Evolutionary conservation across 2,329 filamentous ascomycete species (phyloP), one percentile per base, ranked within the genome.

Genomic region (Fusarium drepaniforme): DNA sequence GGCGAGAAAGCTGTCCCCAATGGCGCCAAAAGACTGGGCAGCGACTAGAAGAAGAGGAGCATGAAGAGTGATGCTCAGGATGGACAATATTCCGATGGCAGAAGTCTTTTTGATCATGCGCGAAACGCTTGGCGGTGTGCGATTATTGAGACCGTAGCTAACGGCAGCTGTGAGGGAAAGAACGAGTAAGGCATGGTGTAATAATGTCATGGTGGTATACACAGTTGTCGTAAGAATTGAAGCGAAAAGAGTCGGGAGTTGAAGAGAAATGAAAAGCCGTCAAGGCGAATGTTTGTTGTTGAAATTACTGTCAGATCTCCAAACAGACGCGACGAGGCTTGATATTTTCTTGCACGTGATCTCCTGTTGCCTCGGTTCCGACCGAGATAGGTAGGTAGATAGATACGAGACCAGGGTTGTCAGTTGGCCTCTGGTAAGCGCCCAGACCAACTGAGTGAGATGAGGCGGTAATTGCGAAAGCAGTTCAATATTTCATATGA

Each of bases 1-100:
- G 2, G 83, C 80, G 7, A 84, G 79, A 66, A 83, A 83, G 4
- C 80, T 80, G 42, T 84, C 83, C n/a, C 83, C 83, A 7, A 79
- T 15, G 2, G 82, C 74, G 8, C 81, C 80, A 35, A 83, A 76
- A 0, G 75, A 80, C 13, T 83, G 77, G 1, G 82, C 82, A 0
- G 66, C 67, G 1, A 75, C 65, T 1, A 84, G 74, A 5, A 78
- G 77, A 21, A 51, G 59, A 1, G 78, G 73, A 1, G 71, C 71
- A 15, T 68, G 57, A n/a, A 67, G 67, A 1, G 74, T 46, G 18
- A 63, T 64, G 3, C 75, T 72, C 18, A 79, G 56, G 2, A 72
- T 49, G 3, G 81, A 77, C 9, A 84, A 76, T 4, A 83, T 75
- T 0, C 78, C 71, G 8, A 82, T 83, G 1, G 82, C 80, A 7